A percentile compares a stretch with the other conserved stretches of the same genome.
These are phyloP conservation scores for Forsythia viridissima DNA, from an alignment of 257 asterid species.

Conservation along the genomic window DNA sequence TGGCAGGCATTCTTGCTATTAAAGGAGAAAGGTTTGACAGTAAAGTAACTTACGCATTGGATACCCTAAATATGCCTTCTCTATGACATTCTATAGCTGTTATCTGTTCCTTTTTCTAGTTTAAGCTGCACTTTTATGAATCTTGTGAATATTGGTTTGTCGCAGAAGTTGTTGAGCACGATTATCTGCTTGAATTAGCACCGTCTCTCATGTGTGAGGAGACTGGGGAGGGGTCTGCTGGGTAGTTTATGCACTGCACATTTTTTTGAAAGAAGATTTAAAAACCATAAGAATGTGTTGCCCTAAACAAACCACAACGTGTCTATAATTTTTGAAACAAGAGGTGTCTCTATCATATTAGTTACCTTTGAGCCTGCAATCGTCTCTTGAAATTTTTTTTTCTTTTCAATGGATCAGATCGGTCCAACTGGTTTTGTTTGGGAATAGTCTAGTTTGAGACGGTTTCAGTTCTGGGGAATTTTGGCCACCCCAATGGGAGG, in stretches of 20 bases:
- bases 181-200: too few relatives aligned
- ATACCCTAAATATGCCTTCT: not conserved
- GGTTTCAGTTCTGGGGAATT: not conserved
- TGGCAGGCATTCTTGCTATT: constrained; percentile 82
- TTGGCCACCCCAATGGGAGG: not conserved
- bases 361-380: not conserved
- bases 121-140: too few relatives aligned
- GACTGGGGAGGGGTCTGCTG: too few relatives aligned
- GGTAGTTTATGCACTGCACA: too few relatives aligned
- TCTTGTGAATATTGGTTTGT: too few relatives aligned
- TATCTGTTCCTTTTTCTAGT: not conserved
- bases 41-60: not conserved
- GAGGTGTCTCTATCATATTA: not conserved
- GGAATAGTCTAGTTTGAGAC: not conserved
- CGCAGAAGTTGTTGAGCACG: too few relatives aligned
- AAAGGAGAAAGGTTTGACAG: constrained; percentile 69
- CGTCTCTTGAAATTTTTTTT: too few relatives aligned
- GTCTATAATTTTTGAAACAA: too few relatives aligned
- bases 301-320: too few relatives aligned
- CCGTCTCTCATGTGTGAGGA: too few relatives aligned
- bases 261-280: not conserved
- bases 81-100: not conserved
- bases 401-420: not conserved
- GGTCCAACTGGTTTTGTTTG: not conserved
- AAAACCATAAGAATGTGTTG: not conserved